Evolutionary conservation across 345 rosid species (phyloP).

Genomic region (Eucalyptus dawsonii): DNA sequence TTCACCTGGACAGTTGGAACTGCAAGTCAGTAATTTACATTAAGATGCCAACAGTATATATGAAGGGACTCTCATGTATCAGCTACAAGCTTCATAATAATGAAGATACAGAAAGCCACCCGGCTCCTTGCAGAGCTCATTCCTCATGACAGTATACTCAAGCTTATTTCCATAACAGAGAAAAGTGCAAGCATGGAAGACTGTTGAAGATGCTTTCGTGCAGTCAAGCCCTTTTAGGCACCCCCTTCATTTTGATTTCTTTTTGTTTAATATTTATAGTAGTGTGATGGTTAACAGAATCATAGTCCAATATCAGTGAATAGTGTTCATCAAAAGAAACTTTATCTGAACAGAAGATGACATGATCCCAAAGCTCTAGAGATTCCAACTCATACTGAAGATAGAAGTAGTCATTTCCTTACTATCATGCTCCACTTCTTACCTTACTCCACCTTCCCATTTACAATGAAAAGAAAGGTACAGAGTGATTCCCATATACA

Average conservation of each 20-base stretch:
- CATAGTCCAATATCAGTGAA: background rate
- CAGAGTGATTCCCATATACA: background rate
- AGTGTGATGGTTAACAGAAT: background rate
- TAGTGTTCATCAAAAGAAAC: background rate
- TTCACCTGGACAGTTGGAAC: slow-evolving; percentile 36
- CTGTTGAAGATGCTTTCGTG: background rate
- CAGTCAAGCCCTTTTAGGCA: background rate
- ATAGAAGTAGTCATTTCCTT: background rate
- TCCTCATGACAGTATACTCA: background rate
- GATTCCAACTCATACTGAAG: background rate
- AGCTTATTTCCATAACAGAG: background rate
- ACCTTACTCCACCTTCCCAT: background rate
- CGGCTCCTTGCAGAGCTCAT: background rate
- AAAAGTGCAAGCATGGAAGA: background rate
- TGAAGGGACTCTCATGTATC: background rate
- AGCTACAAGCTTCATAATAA: background rate
- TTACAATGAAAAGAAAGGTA: background rate
- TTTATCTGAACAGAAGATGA: background rate
- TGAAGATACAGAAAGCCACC: background rate
- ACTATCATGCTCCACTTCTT: background rate
- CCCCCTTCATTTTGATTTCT: background rate
- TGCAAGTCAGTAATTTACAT: background rate
- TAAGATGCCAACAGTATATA: background rate
- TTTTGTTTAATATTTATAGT: background rate
- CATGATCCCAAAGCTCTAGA: background rate